These are phyloP conservation scores for Echites panduratus DNA, from an alignment of 257 asterid species.

Conservation along the genomic window DNA sequence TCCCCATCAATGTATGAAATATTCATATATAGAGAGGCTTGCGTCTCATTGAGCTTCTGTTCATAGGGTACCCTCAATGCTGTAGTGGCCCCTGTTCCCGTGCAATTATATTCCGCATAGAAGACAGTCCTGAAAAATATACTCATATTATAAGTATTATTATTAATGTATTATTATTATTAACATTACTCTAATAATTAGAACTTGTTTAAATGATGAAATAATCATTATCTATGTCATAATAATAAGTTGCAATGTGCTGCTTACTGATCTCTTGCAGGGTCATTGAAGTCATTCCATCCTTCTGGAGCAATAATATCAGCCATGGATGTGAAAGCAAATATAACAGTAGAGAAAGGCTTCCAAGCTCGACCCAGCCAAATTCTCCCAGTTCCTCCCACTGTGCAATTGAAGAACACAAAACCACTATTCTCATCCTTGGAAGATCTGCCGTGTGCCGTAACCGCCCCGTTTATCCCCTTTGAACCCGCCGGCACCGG, in stretches of 20 bases:
- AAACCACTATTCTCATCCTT: constrained; percentile 84
- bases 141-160: not conserved
- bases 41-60: constrained; percentile 67
- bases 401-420: constrained; percentile 57
- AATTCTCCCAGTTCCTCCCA: constrained; percentile 83
- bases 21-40: constrained; percentile 55
- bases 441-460: constrained; percentile 79
- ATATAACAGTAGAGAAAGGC: constrained; percentile 79
- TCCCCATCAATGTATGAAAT: constrained; percentile 66
- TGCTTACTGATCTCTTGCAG: constrained; percentile 70
- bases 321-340: constrained; percentile 59
- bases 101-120: constrained; percentile 84
- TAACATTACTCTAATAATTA: no score
- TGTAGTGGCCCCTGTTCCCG: constrained; percentile 65
- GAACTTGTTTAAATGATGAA: no score
- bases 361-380: constrained; percentile 98
- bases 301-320: constrained; percentile 81
- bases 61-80: constrained; percentile 50
- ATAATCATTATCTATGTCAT: no score
- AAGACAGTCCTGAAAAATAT: constrained; percentile 47
- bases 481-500: constrained; percentile 50
- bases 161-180: no score
- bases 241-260: no score
- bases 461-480: constrained; percentile 66
- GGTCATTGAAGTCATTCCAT: constrained; percentile 93